Percentiles rank a stretch among this genome's conserved stretches.
phyloP scores from a whole-genome alignment of 2,329 filamentous ascomycete genomes.

The Drechslerella coelobrocha region DNA sequence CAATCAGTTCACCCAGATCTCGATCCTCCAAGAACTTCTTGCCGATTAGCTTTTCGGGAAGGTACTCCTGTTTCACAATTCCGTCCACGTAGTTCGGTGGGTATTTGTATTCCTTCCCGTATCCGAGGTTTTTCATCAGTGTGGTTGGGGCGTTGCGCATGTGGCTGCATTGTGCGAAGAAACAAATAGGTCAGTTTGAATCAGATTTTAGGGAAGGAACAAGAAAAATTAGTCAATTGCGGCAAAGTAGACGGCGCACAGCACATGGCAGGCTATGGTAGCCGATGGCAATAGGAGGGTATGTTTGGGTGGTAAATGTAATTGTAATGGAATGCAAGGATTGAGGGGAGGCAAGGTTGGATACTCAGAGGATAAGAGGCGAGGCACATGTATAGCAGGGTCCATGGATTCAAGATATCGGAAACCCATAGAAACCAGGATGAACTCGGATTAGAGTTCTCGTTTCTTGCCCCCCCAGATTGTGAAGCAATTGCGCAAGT shows the following conservation, averaged over 20 bases:
- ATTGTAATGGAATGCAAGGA: background rate
- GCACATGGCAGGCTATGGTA: too few relatives aligned
- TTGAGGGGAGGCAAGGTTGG: background rate
- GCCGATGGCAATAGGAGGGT: too few relatives aligned
- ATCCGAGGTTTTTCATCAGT: constrained; percentile 91
- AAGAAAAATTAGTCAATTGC: constrained; percentile 20
- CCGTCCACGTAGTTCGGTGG: constrained; percentile 89
- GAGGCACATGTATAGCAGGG: too few relatives aligned
- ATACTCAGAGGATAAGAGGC: background rate
- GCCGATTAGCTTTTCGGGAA: constrained; percentile 77
- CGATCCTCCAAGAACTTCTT: constrained; percentile 77
- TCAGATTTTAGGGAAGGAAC: constrained; percentile 13
- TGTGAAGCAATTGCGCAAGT: constrained; percentile 31
- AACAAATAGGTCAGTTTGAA: background rate
- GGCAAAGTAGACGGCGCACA: background rate
- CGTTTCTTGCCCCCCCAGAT: background rate
- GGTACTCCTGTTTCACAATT: constrained; percentile 79
- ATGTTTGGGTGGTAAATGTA: background rate
- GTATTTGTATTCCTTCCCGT: constrained; percentile 93
- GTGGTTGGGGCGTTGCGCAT: constrained; percentile 89
- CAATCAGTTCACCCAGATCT: constrained; percentile 79
- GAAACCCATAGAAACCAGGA: background rate
- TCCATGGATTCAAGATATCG: background rate
- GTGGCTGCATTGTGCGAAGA: constrained; percentile 61
- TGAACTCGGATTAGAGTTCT: background rate